Conservation (phyloP, 352 stramenopile genomes). For the Vaucheria bursata region DNA sequence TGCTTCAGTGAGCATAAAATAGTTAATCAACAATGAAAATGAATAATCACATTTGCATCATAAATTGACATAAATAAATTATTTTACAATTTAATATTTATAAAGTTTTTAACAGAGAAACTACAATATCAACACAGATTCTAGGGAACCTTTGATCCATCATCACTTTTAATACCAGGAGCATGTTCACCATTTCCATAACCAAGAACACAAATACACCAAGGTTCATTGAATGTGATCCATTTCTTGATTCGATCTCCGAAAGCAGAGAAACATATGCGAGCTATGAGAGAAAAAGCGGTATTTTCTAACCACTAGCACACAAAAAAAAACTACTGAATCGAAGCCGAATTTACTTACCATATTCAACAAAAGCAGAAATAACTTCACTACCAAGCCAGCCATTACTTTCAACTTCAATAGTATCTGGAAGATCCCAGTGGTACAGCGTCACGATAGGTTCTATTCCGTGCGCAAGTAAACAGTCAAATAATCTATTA, state of each 20-base stretch:
- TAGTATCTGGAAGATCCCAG: conserved; percentile 78
- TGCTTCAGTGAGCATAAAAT: too few relatives aligned
- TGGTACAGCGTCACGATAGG: conserved; percentile 85
- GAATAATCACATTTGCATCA: too few relatives aligned
- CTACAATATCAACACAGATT: too few relatives aligned
- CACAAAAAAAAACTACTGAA: too few relatives aligned
- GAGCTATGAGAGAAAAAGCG: background rate
- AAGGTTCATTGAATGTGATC: conserved; percentile 85
- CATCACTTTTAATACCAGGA: conserved; percentile 53
- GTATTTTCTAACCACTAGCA: background rate
- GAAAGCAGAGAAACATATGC: conserved; percentile 75
- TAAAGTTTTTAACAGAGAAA: too few relatives aligned
- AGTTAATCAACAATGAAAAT: too few relatives aligned
- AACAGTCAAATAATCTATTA: conserved; percentile 73
- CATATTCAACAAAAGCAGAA: conserved; percentile 73
- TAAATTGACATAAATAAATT: too few relatives aligned
- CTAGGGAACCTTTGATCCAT: conserved; percentile 20
- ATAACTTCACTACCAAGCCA: conserved; percentile 53
- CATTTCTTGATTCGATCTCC: conserved; percentile 79
- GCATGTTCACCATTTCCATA: conserved; percentile 75
- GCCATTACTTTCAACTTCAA: conserved; percentile 43
- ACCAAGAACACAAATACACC: conserved; percentile 67
- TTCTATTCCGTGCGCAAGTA: conserved; percentile 64
- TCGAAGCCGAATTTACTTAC: conserved; percentile 51
- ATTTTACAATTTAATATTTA: too few relatives aligned